Percentiles rank a stretch among this genome's conserved stretches.
phyloP scores from a whole-genome alignment of 2,329 filamentous ascomycete genomes.

The Claviceps monticola region DNA sequence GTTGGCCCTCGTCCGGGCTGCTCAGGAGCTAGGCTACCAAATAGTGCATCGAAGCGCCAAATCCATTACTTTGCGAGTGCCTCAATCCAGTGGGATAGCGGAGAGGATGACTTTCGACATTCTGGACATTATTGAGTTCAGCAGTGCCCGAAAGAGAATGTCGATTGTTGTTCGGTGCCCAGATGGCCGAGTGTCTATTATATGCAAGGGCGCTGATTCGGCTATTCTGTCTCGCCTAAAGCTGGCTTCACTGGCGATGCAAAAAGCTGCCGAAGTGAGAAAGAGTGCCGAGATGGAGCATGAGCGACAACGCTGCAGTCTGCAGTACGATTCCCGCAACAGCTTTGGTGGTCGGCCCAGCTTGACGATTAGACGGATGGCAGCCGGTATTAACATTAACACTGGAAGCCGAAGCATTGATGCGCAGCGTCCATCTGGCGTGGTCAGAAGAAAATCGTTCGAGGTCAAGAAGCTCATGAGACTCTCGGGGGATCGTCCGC shows the following conservation, averaged over 20 bases:
- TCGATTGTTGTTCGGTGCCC: conserved; percentile 79
- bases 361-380: conserved; percentile 33
- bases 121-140: conserved; percentile 81
- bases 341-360: conserved; percentile 42
- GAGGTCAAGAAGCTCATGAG: conserved; percentile 27
- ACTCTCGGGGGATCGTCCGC: conserved; percentile 25
- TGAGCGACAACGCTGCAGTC: conserved; percentile 40
- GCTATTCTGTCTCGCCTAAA: conserved; percentile 66
- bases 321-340: conserved; percentile 38
- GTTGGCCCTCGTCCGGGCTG: conserved; percentile 69
- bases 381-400: conserved; percentile 15
- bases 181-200: conserved; percentile 64
- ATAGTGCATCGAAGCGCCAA: conserved; percentile 61
- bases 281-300: conserved; percentile 46
- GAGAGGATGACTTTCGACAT: conserved; percentile 59
- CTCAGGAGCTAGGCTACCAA: conserved; percentile 71
- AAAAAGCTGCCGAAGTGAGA: conserved; percentile 57
- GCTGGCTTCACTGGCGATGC: conserved; percentile 56
- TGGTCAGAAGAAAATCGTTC: conserved; percentile 29
- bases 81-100: conserved; percentile 20
- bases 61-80: conserved; percentile 42
- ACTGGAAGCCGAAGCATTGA: conserved; percentile 14
- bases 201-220: conserved; percentile 87
- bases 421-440: conserved; percentile 16
- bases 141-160: conserved; percentile 81